Base-by-base conservation (phyloP, 2,329 filamentous ascomycete species). In the Penicillium corylophilum region DNA sequence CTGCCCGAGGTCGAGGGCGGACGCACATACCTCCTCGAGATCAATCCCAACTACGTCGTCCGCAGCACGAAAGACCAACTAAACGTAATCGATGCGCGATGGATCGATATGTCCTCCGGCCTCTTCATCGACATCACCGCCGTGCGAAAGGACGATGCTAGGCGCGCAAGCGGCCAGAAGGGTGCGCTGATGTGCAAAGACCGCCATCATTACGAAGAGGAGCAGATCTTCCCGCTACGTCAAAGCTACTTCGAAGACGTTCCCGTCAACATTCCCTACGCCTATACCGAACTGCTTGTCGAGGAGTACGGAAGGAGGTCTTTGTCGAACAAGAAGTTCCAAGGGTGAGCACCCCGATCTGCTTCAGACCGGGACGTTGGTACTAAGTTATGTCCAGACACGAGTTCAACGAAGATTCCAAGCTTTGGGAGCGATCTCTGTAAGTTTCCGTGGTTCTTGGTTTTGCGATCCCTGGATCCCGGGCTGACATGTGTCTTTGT, bases 41-140 rank as follows among this genome's bases (percentile, higher is more conserved):
- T 85, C 47, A 85, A 85, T 53, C 82, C 82, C 9, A 70, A 82
- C 57, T 83, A 77, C 59, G 66, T 67, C 4, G 74, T 78, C 50
- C 68, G 71, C 20, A 72, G 70, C 2, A 74, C 67, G 0, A 46
- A 67, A 5, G 82, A 85, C 57, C 66, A 49, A 12, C 59, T 75
- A 44, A 85, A 85, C 54, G 73, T 79, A 28, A 85, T 85, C 48
- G 82, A 85, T 61, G 82, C 78, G 9, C 73, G 82, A 20, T 85
- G 81, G 81, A 82, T 85, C 54, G 82, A 85, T 60, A 82, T 73
- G 18, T 70, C 76, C 0, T 83, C 78, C 0, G 82, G 82, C 0
- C 65, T 85, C 0, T 85, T 83, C 59, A 83, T 85, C 58, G 82
- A 85, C 62, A 82, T 85, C 53, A 84, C 82, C 0, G 78, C 80